Evolutionary conservation across 805 yeast genomes (phyloP).

Genomic region (Wickerhamiella vanderwaltii): DNA sequence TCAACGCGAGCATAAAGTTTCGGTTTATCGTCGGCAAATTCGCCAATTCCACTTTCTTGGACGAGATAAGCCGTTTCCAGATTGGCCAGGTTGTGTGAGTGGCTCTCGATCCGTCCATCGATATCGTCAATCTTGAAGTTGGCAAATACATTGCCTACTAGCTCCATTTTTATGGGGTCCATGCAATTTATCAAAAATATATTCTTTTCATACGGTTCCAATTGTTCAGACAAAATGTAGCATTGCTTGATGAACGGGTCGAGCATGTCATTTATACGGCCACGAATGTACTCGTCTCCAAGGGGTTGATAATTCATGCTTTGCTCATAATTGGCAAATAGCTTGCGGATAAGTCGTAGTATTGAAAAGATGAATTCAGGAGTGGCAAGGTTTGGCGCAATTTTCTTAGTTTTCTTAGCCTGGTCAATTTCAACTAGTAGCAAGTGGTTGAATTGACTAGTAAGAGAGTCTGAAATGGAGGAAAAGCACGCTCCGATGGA

Average conservation of each 20-base stretch:
- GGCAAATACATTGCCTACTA: constrained; percentile 25
- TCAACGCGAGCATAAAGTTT: constrained; percentile 21
- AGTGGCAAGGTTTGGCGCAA: constrained; percentile 43
- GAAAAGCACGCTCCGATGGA: constrained; percentile 21
- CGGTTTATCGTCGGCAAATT: constrained; percentile 5
- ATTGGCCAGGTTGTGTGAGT: constrained; percentile 21
- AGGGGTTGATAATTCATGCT: constrained; percentile 20
- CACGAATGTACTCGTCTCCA: constrained; percentile 13
- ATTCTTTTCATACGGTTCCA: constrained; percentile 18
- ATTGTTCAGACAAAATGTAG: constrained; percentile 20
- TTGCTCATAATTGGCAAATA: constrained; percentile 37
- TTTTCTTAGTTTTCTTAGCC: constrained; percentile 20
- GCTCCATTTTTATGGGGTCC: constrained; percentile 25
- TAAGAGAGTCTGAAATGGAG: constrained; percentile 28
- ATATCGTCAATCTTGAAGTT: constrained; percentile 25
- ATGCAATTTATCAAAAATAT: constrained; percentile 28
- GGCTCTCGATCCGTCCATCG: constrained; percentile 22
- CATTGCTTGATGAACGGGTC: constrained; percentile 27
- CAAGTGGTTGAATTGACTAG: constrained; percentile 32
- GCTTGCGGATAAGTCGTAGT: constrained; percentile 44
- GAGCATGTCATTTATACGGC: constrained; percentile 24
- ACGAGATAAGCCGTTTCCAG: constrained; percentile 21
- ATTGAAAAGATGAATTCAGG: constrained; percentile 78
- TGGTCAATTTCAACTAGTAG: constrained; percentile 30
- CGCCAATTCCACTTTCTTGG: constrained; percentile 20